A percentile compares a stretch with the other conserved stretches of the same genome.
These are phyloP conservation scores for Fusarium citri DNA, from an alignment of 2,329 filamentous ascomycete genomes.

Conservation along the genomic window DNA sequence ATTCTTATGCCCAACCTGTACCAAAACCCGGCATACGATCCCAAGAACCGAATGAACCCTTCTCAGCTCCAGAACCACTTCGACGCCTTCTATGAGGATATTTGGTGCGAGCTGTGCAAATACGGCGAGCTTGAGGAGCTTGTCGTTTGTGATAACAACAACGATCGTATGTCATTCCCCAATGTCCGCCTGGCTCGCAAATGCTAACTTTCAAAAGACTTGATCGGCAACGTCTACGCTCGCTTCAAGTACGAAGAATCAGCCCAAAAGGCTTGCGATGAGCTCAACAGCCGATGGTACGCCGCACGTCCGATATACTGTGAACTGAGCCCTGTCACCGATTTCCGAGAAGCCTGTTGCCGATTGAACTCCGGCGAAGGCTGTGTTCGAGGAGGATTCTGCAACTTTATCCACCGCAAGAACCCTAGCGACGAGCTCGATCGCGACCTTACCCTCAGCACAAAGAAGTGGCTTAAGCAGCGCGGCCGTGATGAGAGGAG, in stretches of 20 bases:
- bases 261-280: constrained; percentile 92
- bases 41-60: constrained; percentile 96
- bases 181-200: not conserved
- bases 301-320: constrained; percentile 97
- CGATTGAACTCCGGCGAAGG: constrained; percentile 94
- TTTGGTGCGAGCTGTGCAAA: constrained; percentile 99
- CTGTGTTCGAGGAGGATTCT: constrained; percentile 95
- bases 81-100: constrained; percentile 99
- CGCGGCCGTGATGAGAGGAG: constrained; percentile 87
- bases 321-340: constrained; percentile 95
- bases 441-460: constrained; percentile 84
- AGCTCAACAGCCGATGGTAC: constrained; percentile 95
- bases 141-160: constrained; percentile 99
- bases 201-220: constrained; percentile 65
- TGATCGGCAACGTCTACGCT: constrained; percentile 99
- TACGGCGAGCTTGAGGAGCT: constrained; percentile 98
- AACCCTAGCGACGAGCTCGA: constrained; percentile 92
- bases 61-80: constrained; percentile 99
- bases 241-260: constrained; percentile 99
- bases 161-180: constrained; percentile 77
- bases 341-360: constrained; percentile 98
- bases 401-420: constrained; percentile 99
- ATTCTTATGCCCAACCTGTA: constrained; percentile 98
- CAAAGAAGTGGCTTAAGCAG: constrained; percentile 95
- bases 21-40: constrained; percentile 97